A percentile compares a stretch with the other conserved stretches of the same genome.
Evolutionary conservation across 805 yeast genomes (phyloP).

Genomic region (Saccharomycopsis javanensis): DNA sequence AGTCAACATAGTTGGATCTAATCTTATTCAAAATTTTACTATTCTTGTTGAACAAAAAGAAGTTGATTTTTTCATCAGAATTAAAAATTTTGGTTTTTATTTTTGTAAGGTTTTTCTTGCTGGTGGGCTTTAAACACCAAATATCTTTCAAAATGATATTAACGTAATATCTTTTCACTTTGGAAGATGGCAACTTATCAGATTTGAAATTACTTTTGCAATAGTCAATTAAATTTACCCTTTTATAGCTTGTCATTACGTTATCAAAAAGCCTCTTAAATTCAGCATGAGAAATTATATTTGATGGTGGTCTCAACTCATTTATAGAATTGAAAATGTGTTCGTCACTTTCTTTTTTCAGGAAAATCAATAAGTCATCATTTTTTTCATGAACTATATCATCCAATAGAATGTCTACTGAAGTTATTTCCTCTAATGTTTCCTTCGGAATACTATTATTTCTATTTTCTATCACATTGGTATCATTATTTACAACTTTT

Average conservation of each 20-base stretch:
- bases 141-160: slow-evolving; percentile 10
- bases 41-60: slow-evolving; percentile 9
- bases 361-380: neutral
- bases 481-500: neutral
- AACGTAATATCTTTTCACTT: slow-evolving; percentile 4
- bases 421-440: neutral
- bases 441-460: neutral
- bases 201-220: neutral
- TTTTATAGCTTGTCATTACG: slow-evolving; percentile 1
- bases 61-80: slow-evolving; percentile 5
- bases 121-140: slow-evolving; percentile 7
- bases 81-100: slow-evolving; percentile 8
- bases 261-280: neutral
- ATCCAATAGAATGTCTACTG: neutral
- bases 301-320: slow-evolving; percentile 7
- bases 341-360: neutral
- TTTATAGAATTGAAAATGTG: slow-evolving; percentile 11
- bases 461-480: neutral
- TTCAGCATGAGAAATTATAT: neutral
- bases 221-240: slow-evolving; percentile 6
- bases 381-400: neutral
- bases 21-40: slow-evolving; percentile 8
- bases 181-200: neutral
- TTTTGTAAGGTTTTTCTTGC: neutral
- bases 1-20: slow-evolving; percentile 7